Conservation (phyloP, 2,329 filamentous ascomycete species). For the Hypoxylon sp. region DNA sequence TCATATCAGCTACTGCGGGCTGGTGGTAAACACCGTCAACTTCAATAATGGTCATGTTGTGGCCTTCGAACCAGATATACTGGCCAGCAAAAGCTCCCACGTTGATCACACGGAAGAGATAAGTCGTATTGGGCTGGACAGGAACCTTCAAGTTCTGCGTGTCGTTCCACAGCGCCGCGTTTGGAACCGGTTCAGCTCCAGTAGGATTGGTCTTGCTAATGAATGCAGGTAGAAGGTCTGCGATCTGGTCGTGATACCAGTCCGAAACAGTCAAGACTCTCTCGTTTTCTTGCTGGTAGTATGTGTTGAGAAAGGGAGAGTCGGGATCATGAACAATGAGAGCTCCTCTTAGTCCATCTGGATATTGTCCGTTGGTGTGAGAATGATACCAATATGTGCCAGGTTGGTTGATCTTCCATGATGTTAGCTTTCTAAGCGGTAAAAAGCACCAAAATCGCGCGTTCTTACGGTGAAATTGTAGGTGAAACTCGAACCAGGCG, state of each 20-base stretch:
- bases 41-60: slow-evolving; percentile 78
- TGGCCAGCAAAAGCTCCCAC: slow-evolving; percentile 79
- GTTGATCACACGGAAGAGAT: slow-evolving; percentile 80
- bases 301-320: slow-evolving; percentile 69
- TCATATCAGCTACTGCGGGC: slow-evolving; percentile 69
- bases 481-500: slow-evolving; percentile 74
- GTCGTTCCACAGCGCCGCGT: slow-evolving; percentile 80
- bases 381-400: slow-evolving; percentile 88
- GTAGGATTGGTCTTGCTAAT: slow-evolving; percentile 69
- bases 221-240: slow-evolving; percentile 63
- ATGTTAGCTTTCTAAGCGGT: slow-evolving; percentile 20
- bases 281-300: slow-evolving; percentile 68
- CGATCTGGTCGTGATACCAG: slow-evolving; percentile 76
- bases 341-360: slow-evolving; percentile 76
- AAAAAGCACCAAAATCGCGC: background rate
- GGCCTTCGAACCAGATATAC: slow-evolving; percentile 76
- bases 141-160: slow-evolving; percentile 71
- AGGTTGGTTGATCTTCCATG: slow-evolving; percentile 69
- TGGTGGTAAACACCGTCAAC: slow-evolving; percentile 80
- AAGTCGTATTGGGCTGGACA: slow-evolving; percentile 77
- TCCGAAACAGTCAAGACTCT: slow-evolving; percentile 76
- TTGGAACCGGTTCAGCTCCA: slow-evolving; percentile 75
- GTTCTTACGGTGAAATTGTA: slow-evolving; percentile 76
- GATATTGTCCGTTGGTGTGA: slow-evolving; percentile 76
- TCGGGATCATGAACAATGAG: slow-evolving; percentile 75